Base-by-base conservation (phyloP, 2,329 filamentous ascomycete species). In the Westerdykella sp. region DNA sequence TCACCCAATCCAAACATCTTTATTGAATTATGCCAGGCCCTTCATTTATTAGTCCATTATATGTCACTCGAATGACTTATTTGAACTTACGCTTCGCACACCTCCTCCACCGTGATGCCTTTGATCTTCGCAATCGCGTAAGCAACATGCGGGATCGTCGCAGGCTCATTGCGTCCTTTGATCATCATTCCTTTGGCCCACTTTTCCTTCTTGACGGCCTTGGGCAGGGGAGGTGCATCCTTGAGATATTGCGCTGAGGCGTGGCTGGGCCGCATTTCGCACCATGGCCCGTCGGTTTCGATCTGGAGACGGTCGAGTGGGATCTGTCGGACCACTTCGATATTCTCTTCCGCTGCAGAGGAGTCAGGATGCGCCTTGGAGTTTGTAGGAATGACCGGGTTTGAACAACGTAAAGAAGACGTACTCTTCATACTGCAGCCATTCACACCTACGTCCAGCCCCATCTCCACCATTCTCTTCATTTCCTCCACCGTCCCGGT, bases 241-340 rank as follows among this genome's bases (percentile, higher is more conserved):
- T 80, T 73, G 51, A 85, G 67, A 51, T 84, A 85, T 66, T 84
- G 84, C 56, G 84, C 86, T 2, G 87, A 88, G 23, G 90, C 89
- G 69, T 98, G 91, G 23, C 80, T 87, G 1, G 89, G 84, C 18
- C 93, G 76, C 46, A 98, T 91, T 66, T 98, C 93, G 62, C 93
- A 98, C 79, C 93, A 98, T 3, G 93, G 93, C 2, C 93, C 93
- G 63, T 98, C 93, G 0, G 93, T 98, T 74, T 98, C 93, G 38
- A 98, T 81, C 77, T 97, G 94, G 42, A 98, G 68, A 37, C 83
- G 73, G 43, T 90, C 81, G 10, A 98, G 71, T 10, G 83, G 85
- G 32, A 97, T 81, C 47, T 84, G 79, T 49, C 77, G 81, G 10
- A 96, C 88, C 2, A 96, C 90, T 12, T 79, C 83, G 34, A 95